These are phyloP conservation scores for Arthrobotrys megalospora DNA, from an alignment of 2,329 filamentous ascomycete genomes.

Conservation along the genomic window DNA sequence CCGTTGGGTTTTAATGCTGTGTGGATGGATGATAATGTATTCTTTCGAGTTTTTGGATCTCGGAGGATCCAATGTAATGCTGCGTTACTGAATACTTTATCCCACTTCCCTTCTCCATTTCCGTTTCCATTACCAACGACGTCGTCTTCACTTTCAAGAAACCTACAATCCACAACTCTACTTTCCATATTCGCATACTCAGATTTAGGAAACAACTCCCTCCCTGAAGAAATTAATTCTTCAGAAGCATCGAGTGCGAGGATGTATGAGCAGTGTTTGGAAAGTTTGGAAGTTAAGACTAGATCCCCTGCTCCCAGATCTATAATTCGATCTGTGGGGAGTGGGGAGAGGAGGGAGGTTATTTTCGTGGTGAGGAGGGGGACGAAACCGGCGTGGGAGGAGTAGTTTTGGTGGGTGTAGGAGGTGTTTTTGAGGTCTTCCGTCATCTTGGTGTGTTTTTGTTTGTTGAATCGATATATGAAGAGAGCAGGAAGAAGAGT, in stretches of 20 bases:
- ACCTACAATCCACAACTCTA: constrained; percentile 62
- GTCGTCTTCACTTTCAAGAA: constrained; percentile 17
- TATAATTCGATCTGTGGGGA: constrained; percentile 67
- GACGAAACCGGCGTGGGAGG: constrained; percentile 68
- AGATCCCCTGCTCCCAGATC: constrained; percentile 66
- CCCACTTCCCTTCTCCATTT: constrained; percentile 64
- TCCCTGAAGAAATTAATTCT: constrained; percentile 68
- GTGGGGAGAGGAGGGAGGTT: constrained; percentile 66
- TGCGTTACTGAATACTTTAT: constrained; percentile 69
- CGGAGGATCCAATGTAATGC: constrained; percentile 69
- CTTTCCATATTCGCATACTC: constrained; percentile 66
- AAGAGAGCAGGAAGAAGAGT: not conserved
- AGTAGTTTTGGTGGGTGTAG: constrained; percentile 62
- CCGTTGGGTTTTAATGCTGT: constrained; percentile 56
- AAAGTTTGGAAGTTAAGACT: constrained; percentile 67
- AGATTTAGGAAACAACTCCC: constrained; percentile 58
- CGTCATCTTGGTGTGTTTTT: constrained; percentile 18
- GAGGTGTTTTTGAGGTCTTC: constrained; percentile 10
- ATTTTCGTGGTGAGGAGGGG: constrained; percentile 68
- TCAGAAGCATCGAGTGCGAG: constrained; percentile 68
- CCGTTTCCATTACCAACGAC: no score
- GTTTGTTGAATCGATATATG: not conserved
- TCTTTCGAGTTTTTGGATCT: not conserved
- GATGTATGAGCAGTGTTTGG: constrained; percentile 64
- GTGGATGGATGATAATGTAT: constrained; percentile 30